phyloP scores from a whole-genome alignment of 225 moss, liverwort and hornwort species.

The Anthoceros angustus region DNA sequence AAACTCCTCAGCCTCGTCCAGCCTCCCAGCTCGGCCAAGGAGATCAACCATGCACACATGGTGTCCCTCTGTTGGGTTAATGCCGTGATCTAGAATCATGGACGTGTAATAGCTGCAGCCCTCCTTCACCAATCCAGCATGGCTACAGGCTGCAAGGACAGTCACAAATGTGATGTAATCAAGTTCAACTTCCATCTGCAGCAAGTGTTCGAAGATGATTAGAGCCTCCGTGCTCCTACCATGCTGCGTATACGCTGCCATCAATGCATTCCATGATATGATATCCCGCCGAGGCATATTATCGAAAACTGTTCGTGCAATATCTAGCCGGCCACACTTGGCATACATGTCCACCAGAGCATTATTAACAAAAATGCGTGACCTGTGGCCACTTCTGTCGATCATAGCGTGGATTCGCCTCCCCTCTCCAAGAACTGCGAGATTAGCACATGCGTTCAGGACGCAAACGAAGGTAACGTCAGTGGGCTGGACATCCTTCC shows the following conservation, averaged over 20 bases:
- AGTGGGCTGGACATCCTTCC: constrained; percentile 1
- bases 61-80: constrained; percentile 6
- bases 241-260: constrained; percentile 5
- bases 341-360: constrained; percentile 7
- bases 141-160: constrained; percentile 11
- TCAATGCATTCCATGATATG: constrained; percentile 5
- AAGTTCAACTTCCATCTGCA: not conserved
- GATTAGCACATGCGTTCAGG: constrained; percentile 2
- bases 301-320: constrained; percentile 7
- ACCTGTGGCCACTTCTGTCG: not conserved
- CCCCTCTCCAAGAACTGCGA: not conserved
- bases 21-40: constrained; percentile 8
- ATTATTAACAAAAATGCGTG: not conserved
- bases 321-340: constrained; percentile 5
- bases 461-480: not conserved
- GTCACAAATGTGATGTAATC: not conserved
- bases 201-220: not conserved
- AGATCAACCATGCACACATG: constrained; percentile 10
- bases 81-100: constrained; percentile 9
- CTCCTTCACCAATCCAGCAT: constrained; percentile 9
- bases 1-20: constrained; percentile 10
- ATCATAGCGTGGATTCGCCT: not conserved
- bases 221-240: constrained; percentile 5
- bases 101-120: not conserved
- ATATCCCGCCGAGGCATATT: constrained; percentile 5